phyloP scores from a whole-genome alignment of 139 green algal genomes.

The Limnomonas spitsbergensis region DNA sequence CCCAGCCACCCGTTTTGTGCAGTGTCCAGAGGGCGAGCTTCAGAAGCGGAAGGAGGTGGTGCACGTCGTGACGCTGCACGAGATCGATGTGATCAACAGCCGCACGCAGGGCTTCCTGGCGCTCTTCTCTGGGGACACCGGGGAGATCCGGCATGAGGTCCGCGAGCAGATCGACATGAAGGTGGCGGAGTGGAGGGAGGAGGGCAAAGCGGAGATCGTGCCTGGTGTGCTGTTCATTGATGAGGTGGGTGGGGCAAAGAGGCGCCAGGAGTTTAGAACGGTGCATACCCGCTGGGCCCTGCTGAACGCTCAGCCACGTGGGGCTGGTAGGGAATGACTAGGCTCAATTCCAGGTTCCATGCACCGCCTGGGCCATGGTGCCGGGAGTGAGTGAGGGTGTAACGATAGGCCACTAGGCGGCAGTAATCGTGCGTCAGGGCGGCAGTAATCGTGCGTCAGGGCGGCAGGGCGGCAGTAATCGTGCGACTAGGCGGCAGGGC shows the following conservation, averaged over 20 bases:
- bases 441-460: too few relatives aligned
- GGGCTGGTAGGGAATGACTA: too few relatives aligned
- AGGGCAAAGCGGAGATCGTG: slow-evolving; percentile 98
- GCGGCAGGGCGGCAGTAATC: too few relatives aligned
- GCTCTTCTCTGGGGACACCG: slow-evolving; percentile 96
- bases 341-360: too few relatives aligned
- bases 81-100: slow-evolving; percentile 98
- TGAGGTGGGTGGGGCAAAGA: slow-evolving; percentile 12
- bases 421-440: too few relatives aligned
- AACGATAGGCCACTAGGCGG: not conserved
- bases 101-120: slow-evolving; percentile 94
- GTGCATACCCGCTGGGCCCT: too few relatives aligned
- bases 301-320: too few relatives aligned
- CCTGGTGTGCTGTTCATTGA: slow-evolving; percentile 55
- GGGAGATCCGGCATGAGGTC: slow-evolving; percentile 95
- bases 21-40: slow-evolving; percentile 96
- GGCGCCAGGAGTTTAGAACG: too few relatives aligned
- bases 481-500: too few relatives aligned
- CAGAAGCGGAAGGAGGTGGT: slow-evolving; percentile 97
- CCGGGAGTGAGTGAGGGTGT: not conserved
- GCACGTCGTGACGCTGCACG: slow-evolving; percentile 94
- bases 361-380: too few relatives aligned
- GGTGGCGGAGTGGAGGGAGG: slow-evolving; percentile 94
- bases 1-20: slow-evolving; percentile 91
- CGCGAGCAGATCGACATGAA: slow-evolving; percentile 86